Evolutionary conservation across 371 early-diverging fungal genomes (phyloP).

Genomic region (Apophysomyces trapeziformis): DNA sequence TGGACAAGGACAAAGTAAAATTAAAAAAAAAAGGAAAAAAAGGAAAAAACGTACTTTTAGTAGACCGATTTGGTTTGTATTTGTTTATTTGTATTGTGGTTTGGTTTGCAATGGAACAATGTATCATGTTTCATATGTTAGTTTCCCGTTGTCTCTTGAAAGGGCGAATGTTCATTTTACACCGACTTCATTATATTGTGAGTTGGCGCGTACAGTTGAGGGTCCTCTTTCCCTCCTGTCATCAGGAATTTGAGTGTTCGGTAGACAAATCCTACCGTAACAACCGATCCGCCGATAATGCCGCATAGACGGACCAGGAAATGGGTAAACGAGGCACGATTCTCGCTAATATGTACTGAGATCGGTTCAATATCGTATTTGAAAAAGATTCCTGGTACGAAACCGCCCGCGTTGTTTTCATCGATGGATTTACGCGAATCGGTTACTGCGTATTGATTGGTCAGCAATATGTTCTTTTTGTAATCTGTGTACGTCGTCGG

Average conservation of each 20-base stretch:
- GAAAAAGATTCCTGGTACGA: constrained; percentile 77
- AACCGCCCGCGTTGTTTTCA: constrained; percentile 34
- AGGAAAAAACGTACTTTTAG: background rate
- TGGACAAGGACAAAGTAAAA: background rate
- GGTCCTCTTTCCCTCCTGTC: constrained; percentile 51
- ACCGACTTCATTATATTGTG: constrained; percentile 44
- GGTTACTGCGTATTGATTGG: constrained; percentile 94
- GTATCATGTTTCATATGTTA: no score
- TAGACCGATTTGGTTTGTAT: no score
- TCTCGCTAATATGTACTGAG: constrained; percentile 78
- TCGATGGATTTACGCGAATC: constrained; percentile 63
- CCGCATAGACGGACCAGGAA: constrained; percentile 89
- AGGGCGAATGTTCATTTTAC: constrained; percentile 1
- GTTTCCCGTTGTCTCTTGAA: no score
- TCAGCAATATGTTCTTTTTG: constrained; percentile 55
- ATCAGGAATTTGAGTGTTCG: constrained; percentile 34
- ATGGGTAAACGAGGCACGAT: constrained; percentile 62
- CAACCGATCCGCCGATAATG: constrained; percentile 84
- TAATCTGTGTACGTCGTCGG: constrained; percentile 86
- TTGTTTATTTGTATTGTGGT: no score
- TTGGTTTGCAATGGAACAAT: no score
- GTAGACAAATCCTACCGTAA: constrained; percentile 62
- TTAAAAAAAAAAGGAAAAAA: background rate
- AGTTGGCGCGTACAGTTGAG: constrained; percentile 39
- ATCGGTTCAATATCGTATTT: constrained; percentile 93